Percentiles rank a stretch among this genome's conserved stretches.
Evolutionary conservation across 1,284 basidiomycete genomes (phyloP).

Genomic region (Rugosomyces carneus): DNA sequence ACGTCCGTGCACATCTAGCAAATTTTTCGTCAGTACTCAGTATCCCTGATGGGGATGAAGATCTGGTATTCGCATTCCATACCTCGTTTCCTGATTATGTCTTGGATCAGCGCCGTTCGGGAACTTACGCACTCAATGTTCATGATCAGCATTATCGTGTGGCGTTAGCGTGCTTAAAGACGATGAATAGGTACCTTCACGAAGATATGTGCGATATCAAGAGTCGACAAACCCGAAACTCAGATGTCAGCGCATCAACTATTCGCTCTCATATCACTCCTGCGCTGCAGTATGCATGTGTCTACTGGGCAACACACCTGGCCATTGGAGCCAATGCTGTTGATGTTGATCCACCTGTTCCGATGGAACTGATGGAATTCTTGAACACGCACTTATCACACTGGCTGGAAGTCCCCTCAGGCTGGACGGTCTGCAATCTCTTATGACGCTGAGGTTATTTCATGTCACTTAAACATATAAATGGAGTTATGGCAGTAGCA

Average conservation of each 20-base stretch:
- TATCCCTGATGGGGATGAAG: neutral
- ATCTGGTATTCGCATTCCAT: constrained; percentile 2
- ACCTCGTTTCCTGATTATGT: constrained; percentile 9
- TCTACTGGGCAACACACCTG: constrained; percentile 6
- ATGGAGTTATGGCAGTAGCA: too few relatives aligned
- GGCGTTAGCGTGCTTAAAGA: neutral
- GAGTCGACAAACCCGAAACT: constrained; percentile 1
- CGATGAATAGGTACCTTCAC: constrained; percentile 3
- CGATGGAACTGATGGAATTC: neutral
- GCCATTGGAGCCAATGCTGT: too few relatives aligned
- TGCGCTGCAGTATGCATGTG: constrained; percentile 7
- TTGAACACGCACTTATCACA: neutral
- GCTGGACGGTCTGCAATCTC: too few relatives aligned
- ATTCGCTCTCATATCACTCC: neutral
- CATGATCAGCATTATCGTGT: neutral
- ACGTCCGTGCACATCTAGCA: neutral
- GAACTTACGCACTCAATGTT: neutral
- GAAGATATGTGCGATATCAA: constrained; percentile 6
- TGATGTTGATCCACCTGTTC: neutral
- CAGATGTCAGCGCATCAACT: neutral
- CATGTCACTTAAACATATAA: too few relatives aligned
- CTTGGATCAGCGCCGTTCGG: constrained; percentile 4
- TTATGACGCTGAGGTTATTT: too few relatives aligned
- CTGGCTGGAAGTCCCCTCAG: neutral
- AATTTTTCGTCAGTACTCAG: constrained; percentile 3